A percentile compares a stretch with the other conserved stretches of the same genome.
Evolutionary conservation across 768 basidiomycete species (phyloP).

Genomic region (Tulasnella sp.): DNA sequence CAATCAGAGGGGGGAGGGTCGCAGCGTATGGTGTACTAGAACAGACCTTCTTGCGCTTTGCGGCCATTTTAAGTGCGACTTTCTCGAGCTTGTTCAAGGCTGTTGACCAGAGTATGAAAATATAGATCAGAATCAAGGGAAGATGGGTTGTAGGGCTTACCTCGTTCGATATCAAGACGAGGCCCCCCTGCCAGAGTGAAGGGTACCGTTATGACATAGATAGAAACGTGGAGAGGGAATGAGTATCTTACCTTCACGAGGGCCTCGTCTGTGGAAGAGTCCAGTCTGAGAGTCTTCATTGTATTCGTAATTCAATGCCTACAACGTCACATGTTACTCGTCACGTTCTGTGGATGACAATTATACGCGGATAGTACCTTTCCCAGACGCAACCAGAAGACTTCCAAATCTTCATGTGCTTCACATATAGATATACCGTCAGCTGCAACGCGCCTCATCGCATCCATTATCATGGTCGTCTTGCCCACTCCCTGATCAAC

Average conservation of each 20-base stretch:
- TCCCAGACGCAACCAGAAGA: conserved; percentile 78
- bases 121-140: background rate
- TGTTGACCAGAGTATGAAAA: conserved; percentile 31
- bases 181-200: conserved; percentile 52
- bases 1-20: background rate
- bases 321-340: background rate
- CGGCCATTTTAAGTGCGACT: conserved; percentile 65
- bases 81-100: conserved; percentile 82
- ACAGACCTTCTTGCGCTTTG: conserved; percentile 43
- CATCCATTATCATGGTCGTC: conserved; percentile 77
- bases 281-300: conserved; percentile 73
- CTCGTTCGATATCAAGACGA: conserved; percentile 75
- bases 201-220: background rate
- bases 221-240: too few species aligned
- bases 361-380: conserved; percentile 40
- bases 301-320: conserved; percentile 76
- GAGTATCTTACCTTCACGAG: conserved; percentile 56
- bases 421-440: conserved; percentile 72
- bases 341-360: background rate
- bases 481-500: conserved; percentile 67
- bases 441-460: conserved; percentile 69
- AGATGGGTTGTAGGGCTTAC: conserved; percentile 36
- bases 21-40: background rate
- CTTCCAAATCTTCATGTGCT: conserved; percentile 81
- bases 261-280: conserved; percentile 77